phyloP scores from a whole-genome alignment of 2,329 filamentous ascomycete species.

The Clathrospora elynae region DNA sequence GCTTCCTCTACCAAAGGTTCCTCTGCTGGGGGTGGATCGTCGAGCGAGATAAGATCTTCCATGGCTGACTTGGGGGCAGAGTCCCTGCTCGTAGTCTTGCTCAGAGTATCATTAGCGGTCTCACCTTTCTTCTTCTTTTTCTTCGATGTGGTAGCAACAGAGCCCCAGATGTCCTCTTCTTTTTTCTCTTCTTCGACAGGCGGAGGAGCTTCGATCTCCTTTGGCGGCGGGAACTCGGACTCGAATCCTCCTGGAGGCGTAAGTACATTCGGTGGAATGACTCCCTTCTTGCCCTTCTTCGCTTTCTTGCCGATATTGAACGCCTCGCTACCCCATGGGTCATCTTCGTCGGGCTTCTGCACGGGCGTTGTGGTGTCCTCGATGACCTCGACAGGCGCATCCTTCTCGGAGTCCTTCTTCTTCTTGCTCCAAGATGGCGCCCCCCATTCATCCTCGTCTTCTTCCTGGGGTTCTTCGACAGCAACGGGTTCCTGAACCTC shows the following conservation, averaged over 20 bases:
- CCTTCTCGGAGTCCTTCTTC: conserved; percentile 47
- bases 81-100: conserved; percentile 35
- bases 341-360: conserved; percentile 52
- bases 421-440: conserved; percentile 63
- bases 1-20: conserved; percentile 15
- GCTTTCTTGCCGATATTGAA: conserved; percentile 57
- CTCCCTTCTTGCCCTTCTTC: conserved; percentile 61
- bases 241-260: conserved; percentile 54
- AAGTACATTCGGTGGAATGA: conserved; percentile 56
- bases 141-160: conserved; percentile 30
- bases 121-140: conserved; percentile 47
- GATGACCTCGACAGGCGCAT: conserved; percentile 47
- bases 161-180: conserved; percentile 44
- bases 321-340: conserved; percentile 45
- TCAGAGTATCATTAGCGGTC: conserved; percentile 34
- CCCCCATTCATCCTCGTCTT: conserved; percentile 61
- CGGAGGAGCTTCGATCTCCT: conserved; percentile 56
- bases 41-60: conserved; percentile 42
- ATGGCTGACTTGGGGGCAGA: conserved; percentile 42
- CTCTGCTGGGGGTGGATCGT: conserved; percentile 32
- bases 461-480: conserved; percentile 57
- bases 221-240: conserved; percentile 53
- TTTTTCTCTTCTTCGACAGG: conserved; percentile 45
- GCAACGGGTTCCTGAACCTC: conserved; percentile 53
- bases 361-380: conserved; percentile 50